A percentile compares a stretch with the other conserved stretches of the same genome.
phyloP scores from a whole-genome alignment of 805 yeast species.

The Candida coquimbonensis region DNA sequence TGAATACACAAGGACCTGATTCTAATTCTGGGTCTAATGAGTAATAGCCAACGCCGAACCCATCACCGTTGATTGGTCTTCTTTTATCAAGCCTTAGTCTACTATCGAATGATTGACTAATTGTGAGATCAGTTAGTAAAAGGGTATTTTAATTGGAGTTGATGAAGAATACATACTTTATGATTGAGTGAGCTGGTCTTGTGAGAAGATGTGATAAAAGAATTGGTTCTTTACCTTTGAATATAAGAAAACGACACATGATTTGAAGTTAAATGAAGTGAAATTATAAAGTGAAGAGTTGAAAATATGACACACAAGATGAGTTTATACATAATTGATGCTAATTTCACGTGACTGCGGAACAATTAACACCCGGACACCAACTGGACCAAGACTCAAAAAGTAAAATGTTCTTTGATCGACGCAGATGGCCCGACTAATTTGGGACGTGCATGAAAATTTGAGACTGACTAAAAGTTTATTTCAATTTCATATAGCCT shows the following conservation, averaged over 20 bases:
- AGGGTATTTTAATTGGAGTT: no score
- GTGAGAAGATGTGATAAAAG: conserved; percentile 81
- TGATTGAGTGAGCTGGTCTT: conserved; percentile 93
- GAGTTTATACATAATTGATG: no score
- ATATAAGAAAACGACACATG: conserved; percentile 92
- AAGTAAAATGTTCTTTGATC: no score
- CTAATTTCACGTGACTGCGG: no score
- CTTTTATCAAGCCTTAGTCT: conserved; percentile 79
- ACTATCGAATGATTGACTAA: conserved; percentile 80
- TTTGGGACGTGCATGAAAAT: no score
- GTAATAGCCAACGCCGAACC: conserved; percentile 96
- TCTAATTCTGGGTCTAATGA: conserved; percentile 48
- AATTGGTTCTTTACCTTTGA: conserved; percentile 78
- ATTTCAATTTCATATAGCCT: no score
- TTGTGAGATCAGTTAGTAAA: neutral
- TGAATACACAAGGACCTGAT: conserved; percentile 83
- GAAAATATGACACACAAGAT: neutral
- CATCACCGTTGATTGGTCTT: conserved; percentile 96
- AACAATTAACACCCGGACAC: no score
- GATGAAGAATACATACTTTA: conserved; percentile 39
- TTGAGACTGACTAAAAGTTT: no score
- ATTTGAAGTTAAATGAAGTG: neutral
- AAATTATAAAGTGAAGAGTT: neutral
- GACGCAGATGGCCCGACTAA: no score
- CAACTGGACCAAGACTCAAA: no score